phyloP scores from a whole-genome alignment of 1,284 basidiomycete species.

The Sporisorium reilianum region DNA sequence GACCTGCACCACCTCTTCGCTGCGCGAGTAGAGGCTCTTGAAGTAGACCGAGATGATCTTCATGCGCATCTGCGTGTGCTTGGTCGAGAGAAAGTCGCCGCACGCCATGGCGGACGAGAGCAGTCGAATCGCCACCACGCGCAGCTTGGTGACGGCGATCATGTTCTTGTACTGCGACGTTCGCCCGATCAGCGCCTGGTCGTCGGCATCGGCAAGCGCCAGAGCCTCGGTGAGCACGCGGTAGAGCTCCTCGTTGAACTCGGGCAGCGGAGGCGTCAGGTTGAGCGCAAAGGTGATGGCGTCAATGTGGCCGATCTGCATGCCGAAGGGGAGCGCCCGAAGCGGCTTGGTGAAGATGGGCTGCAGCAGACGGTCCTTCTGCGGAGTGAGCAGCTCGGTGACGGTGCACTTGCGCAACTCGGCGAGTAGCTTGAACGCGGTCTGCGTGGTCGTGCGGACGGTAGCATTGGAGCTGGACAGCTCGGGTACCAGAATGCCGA shows the following conservation, averaged over 20 bases:
- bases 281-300: slow-evolving; percentile 88
- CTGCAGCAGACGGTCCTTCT: slow-evolving; percentile 86
- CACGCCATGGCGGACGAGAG: slow-evolving; percentile 94
- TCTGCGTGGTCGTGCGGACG: slow-evolving; percentile 86
- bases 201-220: slow-evolving; percentile 95
- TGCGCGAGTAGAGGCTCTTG: slow-evolving; percentile 95
- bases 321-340: slow-evolving; percentile 92
- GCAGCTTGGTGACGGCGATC: slow-evolving; percentile 86
- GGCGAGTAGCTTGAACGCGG: slow-evolving; percentile 84
- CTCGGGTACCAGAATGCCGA: slow-evolving; percentile 89
- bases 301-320: slow-evolving; percentile 98
- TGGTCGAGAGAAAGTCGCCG: slow-evolving; percentile 78
- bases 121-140: slow-evolving; percentile 94
- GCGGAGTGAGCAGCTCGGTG: slow-evolving; percentile 83
- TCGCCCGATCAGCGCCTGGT: slow-evolving; percentile 80
- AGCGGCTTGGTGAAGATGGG: slow-evolving; percentile 96
- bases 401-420: slow-evolving; percentile 80
- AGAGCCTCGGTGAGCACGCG: slow-evolving; percentile 93
- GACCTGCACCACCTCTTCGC: slow-evolving; percentile 93
- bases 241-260: slow-evolving; percentile 90
- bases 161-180: slow-evolving; percentile 83
- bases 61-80: slow-evolving; percentile 72
- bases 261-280: slow-evolving; percentile 86
- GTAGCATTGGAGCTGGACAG: slow-evolving; percentile 87
- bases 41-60: slow-evolving; percentile 96